Percentiles rank a stretch among this genome's conserved stretches.
Evolutionary conservation across 2,329 filamentous ascomycete species (phyloP).

Genomic region (Ophiocordyceps camponoti-floridani): DNA sequence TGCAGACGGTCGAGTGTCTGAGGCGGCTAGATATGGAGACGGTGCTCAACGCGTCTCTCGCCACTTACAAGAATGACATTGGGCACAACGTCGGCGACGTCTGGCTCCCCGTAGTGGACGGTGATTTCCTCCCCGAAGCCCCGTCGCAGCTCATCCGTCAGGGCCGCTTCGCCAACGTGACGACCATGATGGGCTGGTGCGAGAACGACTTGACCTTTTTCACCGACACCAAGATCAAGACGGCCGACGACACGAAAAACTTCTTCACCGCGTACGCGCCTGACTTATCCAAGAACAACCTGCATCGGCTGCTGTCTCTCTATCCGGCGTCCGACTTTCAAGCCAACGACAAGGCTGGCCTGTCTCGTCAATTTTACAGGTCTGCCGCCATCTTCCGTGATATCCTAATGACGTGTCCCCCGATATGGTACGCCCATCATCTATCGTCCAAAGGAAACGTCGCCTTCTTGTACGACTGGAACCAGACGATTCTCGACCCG

Average conservation of each 20-base stretch:
- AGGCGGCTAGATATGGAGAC: slow-evolving; percentile 21
- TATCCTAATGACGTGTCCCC: slow-evolving; percentile 30
- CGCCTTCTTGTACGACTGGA: slow-evolving; percentile 32
- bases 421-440: slow-evolving; percentile 21
- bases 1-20: slow-evolving; percentile 26
- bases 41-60: slow-evolving; percentile 23
- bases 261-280: slow-evolving; percentile 23
- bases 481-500: slow-evolving; percentile 32
- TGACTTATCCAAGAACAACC: slow-evolving; percentile 12
- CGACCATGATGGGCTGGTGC: slow-evolving; percentile 39
- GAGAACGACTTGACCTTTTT: slow-evolving; percentile 25
- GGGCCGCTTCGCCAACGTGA: slow-evolving; percentile 44
- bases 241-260: slow-evolving; percentile 16
- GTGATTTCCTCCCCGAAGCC: slow-evolving; percentile 19
- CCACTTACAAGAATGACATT: slow-evolving; percentile 21
- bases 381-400: slow-evolving; percentile 30
- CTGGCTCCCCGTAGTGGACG: slow-evolving; percentile 28
- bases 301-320: slow-evolving; percentile 23
- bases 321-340: slow-evolving; percentile 31
- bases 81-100: slow-evolving; percentile 30
- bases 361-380: slow-evolving; percentile 30
- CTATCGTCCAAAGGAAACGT: slow-evolving; percentile 17
- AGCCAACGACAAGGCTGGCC: slow-evolving; percentile 12
- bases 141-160: slow-evolving; percentile 33
- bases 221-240: slow-evolving; percentile 20